A percentile compares a stretch with the other conserved stretches of the same genome.
Evolutionary conservation across 495 filamentous ascomycete genomes (phyloP).

Genomic region (Pyrenula aspistea): DNA sequence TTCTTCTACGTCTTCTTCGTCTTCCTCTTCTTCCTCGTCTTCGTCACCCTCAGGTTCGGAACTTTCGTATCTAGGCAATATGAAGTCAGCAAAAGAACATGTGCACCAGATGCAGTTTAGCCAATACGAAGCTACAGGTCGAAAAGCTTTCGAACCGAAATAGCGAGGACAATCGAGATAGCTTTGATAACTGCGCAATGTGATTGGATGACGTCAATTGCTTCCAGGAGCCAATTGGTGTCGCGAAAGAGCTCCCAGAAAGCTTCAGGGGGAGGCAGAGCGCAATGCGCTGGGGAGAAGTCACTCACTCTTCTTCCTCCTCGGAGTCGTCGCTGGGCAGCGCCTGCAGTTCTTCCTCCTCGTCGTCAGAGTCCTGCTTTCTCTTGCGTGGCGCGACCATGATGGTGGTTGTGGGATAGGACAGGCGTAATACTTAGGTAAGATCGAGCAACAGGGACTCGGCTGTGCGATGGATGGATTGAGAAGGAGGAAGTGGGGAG

Average conservation of each 20-base stretch:
- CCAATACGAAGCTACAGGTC: background rate
- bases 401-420: slow-evolving; percentile 1
- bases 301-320: slow-evolving; percentile 53
- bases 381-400: slow-evolving; percentile 53
- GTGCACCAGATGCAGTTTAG: background rate
- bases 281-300: slow-evolving; percentile 1
- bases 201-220: background rate
- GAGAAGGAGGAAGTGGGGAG: background rate
- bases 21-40: slow-evolving; percentile 33
- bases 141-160: background rate
- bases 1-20: slow-evolving; percentile 24
- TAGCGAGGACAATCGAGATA: background rate
- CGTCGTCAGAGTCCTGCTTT: slow-evolving; percentile 50
- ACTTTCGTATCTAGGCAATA: slow-evolving; percentile 29
- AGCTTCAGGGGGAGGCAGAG: background rate
- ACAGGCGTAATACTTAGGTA: background rate
- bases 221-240: background rate
- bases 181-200: background rate
- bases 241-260: background rate
- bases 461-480: background rate
- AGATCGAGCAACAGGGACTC: background rate
- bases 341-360: slow-evolving; percentile 41
- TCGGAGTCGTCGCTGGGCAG: slow-evolving; percentile 50
- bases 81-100: slow-evolving; percentile 2
- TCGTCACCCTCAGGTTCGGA: slow-evolving; percentile 35